Percentiles rank a stretch among this genome's conserved stretches.
Conservation (phyloP, 2,329 filamentous ascomycete species). For the Colletotrichum musicola region DNA sequence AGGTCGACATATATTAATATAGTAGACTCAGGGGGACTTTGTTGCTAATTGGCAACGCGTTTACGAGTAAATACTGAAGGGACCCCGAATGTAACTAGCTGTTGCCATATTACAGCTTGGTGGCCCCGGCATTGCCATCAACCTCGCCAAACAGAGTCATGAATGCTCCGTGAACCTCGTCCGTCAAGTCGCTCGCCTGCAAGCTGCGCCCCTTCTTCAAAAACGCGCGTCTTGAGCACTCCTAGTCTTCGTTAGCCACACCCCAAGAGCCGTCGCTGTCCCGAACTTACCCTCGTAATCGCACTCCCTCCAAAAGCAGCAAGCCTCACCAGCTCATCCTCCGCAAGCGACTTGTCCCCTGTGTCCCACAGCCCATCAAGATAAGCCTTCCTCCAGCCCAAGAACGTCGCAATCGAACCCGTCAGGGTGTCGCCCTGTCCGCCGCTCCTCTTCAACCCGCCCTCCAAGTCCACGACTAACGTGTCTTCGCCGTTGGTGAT, state of each 20-base stretch:
- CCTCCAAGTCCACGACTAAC: slow-evolving; percentile 80
- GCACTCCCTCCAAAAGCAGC: slow-evolving; percentile 89
- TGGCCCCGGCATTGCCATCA: slow-evolving; percentile 54
- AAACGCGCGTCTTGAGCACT: slow-evolving; percentile 91
- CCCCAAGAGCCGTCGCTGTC: too few relatives aligned
- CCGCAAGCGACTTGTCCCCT: slow-evolving; percentile 50
- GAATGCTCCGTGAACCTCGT: slow-evolving; percentile 88
- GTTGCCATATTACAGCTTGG: slow-evolving; percentile 48
- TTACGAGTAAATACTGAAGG: too few relatives aligned
- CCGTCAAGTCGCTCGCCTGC: slow-evolving; percentile 93
- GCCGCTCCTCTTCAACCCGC: slow-evolving; percentile 89
- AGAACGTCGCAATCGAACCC: slow-evolving; percentile 86
- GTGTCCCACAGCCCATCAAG: slow-evolving; percentile 79
- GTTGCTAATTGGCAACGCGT: too few relatives aligned
- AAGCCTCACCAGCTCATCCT: slow-evolving; percentile 76
- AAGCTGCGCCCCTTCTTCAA: slow-evolving; percentile 86
- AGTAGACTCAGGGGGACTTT: too few relatives aligned
- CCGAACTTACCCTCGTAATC: slow-evolving; percentile 78
- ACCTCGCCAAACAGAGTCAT: slow-evolving; percentile 82
- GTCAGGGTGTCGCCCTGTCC: slow-evolving; percentile 97
- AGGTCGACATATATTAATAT: too few relatives aligned
- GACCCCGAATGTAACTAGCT: too few relatives aligned
- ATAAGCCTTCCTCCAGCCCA: slow-evolving; percentile 91
- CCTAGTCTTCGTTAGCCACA: slow-evolving; percentile 54
- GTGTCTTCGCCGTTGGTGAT: slow-evolving; percentile 85